Evolutionary conservation across 192 early-diverging fungal genomes (phyloP).

Genomic region (Globomyces pollinis-pini): DNA sequence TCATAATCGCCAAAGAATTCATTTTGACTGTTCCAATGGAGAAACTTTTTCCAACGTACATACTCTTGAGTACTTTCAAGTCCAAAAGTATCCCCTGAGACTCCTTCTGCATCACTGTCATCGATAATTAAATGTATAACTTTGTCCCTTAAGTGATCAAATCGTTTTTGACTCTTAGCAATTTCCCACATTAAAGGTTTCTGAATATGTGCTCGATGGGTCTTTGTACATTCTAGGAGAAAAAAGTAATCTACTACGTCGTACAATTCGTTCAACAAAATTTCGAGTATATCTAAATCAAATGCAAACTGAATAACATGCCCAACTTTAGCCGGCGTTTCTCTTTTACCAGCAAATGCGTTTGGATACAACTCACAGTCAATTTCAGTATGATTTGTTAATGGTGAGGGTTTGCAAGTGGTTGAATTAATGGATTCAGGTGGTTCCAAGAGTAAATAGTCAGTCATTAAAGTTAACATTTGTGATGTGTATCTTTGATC

Average conservation of each 20-base stretch:
- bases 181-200: constrained; percentile 4
- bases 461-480: no score
- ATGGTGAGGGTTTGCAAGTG: no score
- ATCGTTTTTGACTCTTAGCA: neutral
- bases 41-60: neutral
- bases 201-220: neutral
- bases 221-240: neutral
- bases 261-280: neutral
- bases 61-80: neutral
- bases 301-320: neutral
- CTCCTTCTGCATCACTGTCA: neutral
- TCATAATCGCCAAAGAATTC: neutral
- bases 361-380: no score
- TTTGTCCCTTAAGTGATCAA: neutral
- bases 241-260: neutral
- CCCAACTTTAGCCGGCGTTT: neutral
- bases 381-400: no score
- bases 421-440: neutral
- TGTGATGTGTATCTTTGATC: no score
- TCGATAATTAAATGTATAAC: constrained; percentile 5
- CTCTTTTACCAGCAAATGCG: neutral
- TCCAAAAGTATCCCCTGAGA: neutral
- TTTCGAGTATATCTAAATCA: neutral
- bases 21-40: neutral
- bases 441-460: neutral